Evolutionary conservation across 495 filamentous ascomycete species (phyloP), one percentile per base, ranked within the genome.

Genomic region (Hypomontagnella monticulosa): DNA sequence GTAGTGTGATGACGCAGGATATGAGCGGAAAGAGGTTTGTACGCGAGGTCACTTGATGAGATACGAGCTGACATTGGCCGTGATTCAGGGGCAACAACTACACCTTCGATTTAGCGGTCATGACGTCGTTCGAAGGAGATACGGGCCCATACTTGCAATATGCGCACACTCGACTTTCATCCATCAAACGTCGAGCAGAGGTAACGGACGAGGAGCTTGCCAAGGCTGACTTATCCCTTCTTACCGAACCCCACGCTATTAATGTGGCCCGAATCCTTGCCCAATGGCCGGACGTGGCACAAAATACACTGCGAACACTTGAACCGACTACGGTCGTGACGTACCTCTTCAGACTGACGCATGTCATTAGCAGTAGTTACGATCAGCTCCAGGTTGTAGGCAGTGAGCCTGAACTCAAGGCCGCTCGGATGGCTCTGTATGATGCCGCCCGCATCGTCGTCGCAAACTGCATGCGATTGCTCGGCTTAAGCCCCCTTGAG

Each of bases 261-360:
- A 84, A 89, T 63, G 80, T 90, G 19, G 80, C 87, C 56, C 82
- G 87, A 11, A 71, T 85, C 18, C 77, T 90, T 18, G 81, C 84
- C 0, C 85, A 88, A 63, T 90, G 85, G 73, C 88, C 88, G 5
- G 88, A 90, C 62, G 83, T 86, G 1, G 76, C 87, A 14, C 78
- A 84, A 66, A 87, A 88, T 58, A 88, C 87, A 0, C 78, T 89
- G 18, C 85, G 84, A 70, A 88, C 87, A 0, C 79, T 86, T 4
- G 88, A 90, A 72, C 88, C 88, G 5, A 83, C 84, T 7, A 88
- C 86, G 0, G 77, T 96, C 48, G 79, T 96, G 32, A 88, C 87
- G 9, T 97, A 95, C 77, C 85, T 97, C 42, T 94, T 94, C 82
- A 89, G 87, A 77, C 89, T 97, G 89, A 96, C 91, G 0, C 92